These are phyloP conservation scores for Colletotrichum shisoi DNA, from an alignment of 2,329 filamentous ascomycete genomes.

Conservation along the genomic window DNA sequence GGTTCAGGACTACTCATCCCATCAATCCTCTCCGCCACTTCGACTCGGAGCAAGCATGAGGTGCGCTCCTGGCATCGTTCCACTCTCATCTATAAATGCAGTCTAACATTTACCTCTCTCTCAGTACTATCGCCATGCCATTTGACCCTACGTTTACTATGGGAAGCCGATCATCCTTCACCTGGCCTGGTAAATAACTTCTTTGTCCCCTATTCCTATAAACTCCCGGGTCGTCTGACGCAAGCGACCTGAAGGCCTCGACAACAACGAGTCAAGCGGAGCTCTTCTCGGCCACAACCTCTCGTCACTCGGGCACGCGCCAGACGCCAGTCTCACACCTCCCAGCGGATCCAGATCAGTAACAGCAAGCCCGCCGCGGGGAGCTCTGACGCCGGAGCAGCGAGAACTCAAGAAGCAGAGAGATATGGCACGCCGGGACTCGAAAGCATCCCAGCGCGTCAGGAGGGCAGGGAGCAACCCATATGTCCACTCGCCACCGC, in stretches of 20 bases:
- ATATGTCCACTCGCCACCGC: conserved; percentile 53
- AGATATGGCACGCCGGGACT: conserved; percentile 66
- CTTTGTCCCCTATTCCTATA: neutral
- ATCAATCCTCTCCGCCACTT: conserved; percentile 37
- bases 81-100: conserved; percentile 38
- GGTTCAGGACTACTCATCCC: conserved; percentile 44
- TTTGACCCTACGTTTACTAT: conserved; percentile 62
- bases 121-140: conserved; percentile 59
- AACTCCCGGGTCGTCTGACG: conserved; percentile 7
- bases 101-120: conserved; percentile 25
- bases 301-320: conserved; percentile 55
- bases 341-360: conserved; percentile 60
- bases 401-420: conserved; percentile 69
- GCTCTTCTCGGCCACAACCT: conserved; percentile 56
- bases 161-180: conserved; percentile 59
- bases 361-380: conserved; percentile 66
- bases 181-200: conserved; percentile 57
- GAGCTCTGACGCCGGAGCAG: conserved; percentile 65
- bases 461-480: conserved; percentile 60
- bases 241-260: conserved; percentile 44
- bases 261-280: conserved; percentile 41
- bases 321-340: conserved; percentile 62
- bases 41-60: conserved; percentile 49
- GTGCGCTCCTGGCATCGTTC: conserved; percentile 43
- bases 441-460: conserved; percentile 61